Conservation (phyloP, 2,329 filamentous ascomycete species). For the Metarhizium humberi region DNA sequence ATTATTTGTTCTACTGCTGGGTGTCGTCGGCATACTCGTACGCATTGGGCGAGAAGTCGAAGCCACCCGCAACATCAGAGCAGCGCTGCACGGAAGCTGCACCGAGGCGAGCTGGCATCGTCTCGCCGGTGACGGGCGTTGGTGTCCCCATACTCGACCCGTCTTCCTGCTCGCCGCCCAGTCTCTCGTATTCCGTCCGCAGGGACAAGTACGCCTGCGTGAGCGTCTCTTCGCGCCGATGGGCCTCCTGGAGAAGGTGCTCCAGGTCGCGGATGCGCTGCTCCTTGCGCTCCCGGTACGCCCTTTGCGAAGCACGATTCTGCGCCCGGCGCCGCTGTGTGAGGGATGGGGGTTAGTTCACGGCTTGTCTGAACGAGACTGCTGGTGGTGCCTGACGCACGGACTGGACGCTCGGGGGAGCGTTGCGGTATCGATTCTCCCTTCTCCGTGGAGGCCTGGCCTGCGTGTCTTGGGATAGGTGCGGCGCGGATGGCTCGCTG, state of each 20-base stretch:
- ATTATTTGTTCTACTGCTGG: neutral
- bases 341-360: conserved; percentile 3
- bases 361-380: neutral
- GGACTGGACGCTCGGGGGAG: conserved; percentile 37
- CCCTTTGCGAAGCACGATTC: conserved; percentile 22
- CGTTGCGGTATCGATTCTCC: conserved; percentile 44
- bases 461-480: neutral
- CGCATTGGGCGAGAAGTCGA: neutral
- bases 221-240: conserved; percentile 45
- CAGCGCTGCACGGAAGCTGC: neutral
- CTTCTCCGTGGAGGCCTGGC: conserved; percentile 25
- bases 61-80: neutral
- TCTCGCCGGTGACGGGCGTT: neutral
- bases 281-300: conserved; percentile 29
- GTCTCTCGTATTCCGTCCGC: conserved; percentile 33
- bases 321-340: conserved; percentile 20
- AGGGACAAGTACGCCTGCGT: conserved; percentile 43
- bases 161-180: conserved; percentile 12
- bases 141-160: neutral
- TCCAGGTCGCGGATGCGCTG: conserved; percentile 57
- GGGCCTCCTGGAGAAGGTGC: conserved; percentile 41
- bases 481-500: conserved; percentile 4
- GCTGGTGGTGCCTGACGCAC: conserved; percentile 21
- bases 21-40: neutral
- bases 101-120: neutral